A percentile compares a stretch with the other conserved stretches of the same genome.
phyloP scores from a whole-genome alignment of 1,284 basidiomycete genomes.

The Inonotus hispidus region DNA sequence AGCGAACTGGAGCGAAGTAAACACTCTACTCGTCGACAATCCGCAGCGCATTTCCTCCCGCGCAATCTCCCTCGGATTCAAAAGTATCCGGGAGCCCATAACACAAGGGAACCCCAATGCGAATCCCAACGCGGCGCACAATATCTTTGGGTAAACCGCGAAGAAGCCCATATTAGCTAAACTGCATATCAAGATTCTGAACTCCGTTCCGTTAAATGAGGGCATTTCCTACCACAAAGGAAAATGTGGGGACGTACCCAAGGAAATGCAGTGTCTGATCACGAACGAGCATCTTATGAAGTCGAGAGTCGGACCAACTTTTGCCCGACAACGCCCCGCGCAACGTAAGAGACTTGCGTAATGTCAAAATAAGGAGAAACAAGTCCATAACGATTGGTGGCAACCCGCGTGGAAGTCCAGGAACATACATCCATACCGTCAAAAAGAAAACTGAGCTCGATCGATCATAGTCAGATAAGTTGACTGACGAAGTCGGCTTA shows the following conservation, averaged over 20 bases:
- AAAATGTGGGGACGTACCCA: conserved; percentile 1
- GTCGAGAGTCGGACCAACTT: background rate
- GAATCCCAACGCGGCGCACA: conserved; percentile 4
- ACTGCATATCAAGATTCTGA: conserved; percentile 7
- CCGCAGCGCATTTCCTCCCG: conserved; percentile 6
- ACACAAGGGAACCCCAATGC: conserved; percentile 12
- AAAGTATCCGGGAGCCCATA: conserved; percentile 7
- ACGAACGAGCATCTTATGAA: conserved; percentile 6
- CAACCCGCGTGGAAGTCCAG: background rate
- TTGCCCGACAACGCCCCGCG: background rate
- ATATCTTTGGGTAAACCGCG: background rate
- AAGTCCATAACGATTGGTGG: conserved; percentile 9
- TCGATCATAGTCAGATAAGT: background rate
- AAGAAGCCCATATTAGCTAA: conserved; percentile 3
- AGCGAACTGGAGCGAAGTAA: conserved; percentile 5
- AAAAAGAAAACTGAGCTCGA: too few relatives aligned
- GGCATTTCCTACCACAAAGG: background rate
- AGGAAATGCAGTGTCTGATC: conserved; percentile 13
- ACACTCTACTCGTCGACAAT: background rate
- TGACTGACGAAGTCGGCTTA: background rate
- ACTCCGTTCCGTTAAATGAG: background rate
- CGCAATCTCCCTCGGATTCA: conserved; percentile 10
- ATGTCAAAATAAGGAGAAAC: conserved; percentile 3
- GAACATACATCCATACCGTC: too few relatives aligned
- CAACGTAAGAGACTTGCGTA: conserved; percentile 1